Evolutionary conservation across 805 yeast genomes (phyloP).

Genomic region (Starmerella tilneyi): DNA sequence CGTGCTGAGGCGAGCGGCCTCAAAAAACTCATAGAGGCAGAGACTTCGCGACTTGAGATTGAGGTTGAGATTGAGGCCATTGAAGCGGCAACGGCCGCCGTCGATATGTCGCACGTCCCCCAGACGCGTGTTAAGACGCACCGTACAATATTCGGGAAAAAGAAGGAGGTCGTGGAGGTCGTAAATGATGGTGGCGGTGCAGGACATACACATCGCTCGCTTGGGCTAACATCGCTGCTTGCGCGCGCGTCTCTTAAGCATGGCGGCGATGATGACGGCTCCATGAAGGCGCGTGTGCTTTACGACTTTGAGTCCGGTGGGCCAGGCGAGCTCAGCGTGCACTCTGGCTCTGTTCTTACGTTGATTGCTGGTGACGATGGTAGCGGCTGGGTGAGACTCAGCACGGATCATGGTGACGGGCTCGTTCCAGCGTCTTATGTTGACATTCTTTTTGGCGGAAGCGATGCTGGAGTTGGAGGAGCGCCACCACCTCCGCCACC

Average conservation of each 20-base stretch:
- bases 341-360: slow-evolving; percentile 49
- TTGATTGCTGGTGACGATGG: slow-evolving; percentile 70
- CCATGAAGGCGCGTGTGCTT: slow-evolving; percentile 27
- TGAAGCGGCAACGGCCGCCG: slow-evolving; percentile 69
- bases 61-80: slow-evolving; percentile 89
- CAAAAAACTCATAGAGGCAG: slow-evolving; percentile 58
- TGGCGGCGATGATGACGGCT: slow-evolving; percentile 19
- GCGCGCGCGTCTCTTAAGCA: slow-evolving; percentile 19
- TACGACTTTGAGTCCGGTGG: slow-evolving; percentile 61
- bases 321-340: slow-evolving; percentile 59
- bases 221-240: slow-evolving; percentile 26
- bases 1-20: slow-evolving; percentile 44
- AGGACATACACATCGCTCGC: slow-evolving; percentile 13
- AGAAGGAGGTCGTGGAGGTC: slow-evolving; percentile 28
- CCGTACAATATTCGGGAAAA: slow-evolving; percentile 44
- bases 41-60: slow-evolving; percentile 57
- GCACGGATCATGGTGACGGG: slow-evolving; percentile 54
- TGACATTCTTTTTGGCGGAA: slow-evolving; percentile 34
- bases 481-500: slow-evolving; percentile 62
- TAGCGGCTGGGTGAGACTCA: slow-evolving; percentile 72
- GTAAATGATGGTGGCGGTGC: slow-evolving; percentile 12
- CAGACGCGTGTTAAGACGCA: slow-evolving; percentile 40
- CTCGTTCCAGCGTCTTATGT: slow-evolving; percentile 79
- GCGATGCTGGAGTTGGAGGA: slow-evolving; percentile 24
- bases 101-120: slow-evolving; percentile 32